These are phyloP conservation scores for Mollisiaceae sp. DNA, from an alignment of 2,329 filamentous ascomycete genomes.

Conservation along the genomic window DNA sequence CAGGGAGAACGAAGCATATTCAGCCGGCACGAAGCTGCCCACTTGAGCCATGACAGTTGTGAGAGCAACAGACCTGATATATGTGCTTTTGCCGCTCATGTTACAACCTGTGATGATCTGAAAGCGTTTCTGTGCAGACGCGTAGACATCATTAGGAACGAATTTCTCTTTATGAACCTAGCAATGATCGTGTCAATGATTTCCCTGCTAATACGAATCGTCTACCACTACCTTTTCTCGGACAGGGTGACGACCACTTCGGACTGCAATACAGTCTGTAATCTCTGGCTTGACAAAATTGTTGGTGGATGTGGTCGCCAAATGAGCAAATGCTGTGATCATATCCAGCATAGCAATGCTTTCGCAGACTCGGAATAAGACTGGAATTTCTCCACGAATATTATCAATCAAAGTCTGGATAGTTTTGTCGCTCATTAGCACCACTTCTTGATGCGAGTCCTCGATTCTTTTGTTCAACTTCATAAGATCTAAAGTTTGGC, in stretches of 20 bases:
- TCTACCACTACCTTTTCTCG: conserved; percentile 60
- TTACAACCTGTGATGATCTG: conserved; percentile 96
- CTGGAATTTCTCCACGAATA: conserved; percentile 73
- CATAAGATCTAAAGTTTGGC: conserved; percentile 82
- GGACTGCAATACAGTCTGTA: conserved; percentile 67
- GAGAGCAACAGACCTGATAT: conserved; percentile 84
- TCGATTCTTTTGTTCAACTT: conserved; percentile 80
- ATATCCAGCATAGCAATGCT: conserved; percentile 88
- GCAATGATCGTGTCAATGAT: background rate
- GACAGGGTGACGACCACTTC: conserved; percentile 71
- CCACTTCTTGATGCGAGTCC: conserved; percentile 82
- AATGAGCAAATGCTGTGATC: conserved; percentile 76
- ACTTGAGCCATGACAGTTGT: conserved; percentile 94
- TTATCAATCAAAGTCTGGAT: conserved; percentile 73
- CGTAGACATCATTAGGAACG: conserved; percentile 90
- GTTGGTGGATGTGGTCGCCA: conserved; percentile 62
- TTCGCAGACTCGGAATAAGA: conserved; percentile 84
- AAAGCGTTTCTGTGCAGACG: conserved; percentile 79
- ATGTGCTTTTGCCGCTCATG: conserved; percentile 98
- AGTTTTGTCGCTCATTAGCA: conserved; percentile 79
- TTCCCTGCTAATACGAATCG: background rate
- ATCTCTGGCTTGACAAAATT: conserved; percentile 70
- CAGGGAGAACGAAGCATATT: conserved; percentile 81
- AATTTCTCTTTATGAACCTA: conserved; percentile 69
- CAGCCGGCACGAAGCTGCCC: conserved; percentile 86